phyloP scores from a whole-genome alignment of 2,329 filamentous ascomycete genomes.

The Sordariomycetes sp. region DNA sequence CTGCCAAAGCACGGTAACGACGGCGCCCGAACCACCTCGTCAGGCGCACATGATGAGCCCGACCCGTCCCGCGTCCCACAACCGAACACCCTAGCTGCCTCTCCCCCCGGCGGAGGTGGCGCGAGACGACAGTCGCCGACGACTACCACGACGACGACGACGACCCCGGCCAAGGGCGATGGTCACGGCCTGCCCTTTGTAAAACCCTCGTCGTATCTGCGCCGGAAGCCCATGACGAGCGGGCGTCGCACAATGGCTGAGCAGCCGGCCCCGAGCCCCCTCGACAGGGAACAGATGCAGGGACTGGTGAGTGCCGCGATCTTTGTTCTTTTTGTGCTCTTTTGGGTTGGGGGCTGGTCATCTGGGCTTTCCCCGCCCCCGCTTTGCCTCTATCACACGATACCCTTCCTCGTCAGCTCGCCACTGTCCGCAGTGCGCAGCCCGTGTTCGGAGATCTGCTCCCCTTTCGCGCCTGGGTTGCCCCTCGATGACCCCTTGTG shows the following conservation, averaged over 20 bases:
- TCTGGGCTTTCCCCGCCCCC: constrained; percentile 1
- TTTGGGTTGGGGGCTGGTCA: constrained; percentile 4
- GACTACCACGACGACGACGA: background rate
- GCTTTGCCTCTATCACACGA: background rate
- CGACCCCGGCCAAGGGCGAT: background rate
- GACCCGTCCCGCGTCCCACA: background rate
- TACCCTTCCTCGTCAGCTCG: too few relatives aligned
- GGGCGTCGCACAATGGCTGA: constrained; percentile 7
- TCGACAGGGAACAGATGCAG: constrained; percentile 69
- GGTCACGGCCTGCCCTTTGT: constrained; percentile 46
- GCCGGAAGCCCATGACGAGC: constrained; percentile 16
- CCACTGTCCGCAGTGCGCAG: too few relatives aligned
- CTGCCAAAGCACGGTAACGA: background rate
- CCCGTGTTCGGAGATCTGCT: background rate
- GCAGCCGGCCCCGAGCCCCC: constrained; percentile 28
- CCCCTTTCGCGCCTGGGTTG: background rate
- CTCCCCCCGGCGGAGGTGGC: background rate
- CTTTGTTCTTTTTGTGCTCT: constrained; percentile 2
- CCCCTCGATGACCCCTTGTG: too few relatives aligned
- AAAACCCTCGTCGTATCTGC: constrained; percentile 49
- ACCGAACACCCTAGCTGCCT: constrained; percentile 8
- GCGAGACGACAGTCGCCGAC: constrained; percentile 8
- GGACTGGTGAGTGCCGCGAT: constrained; percentile 51
- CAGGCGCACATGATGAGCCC: constrained; percentile 4
- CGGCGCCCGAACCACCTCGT: background rate